Conservation (phyloP, 768 basidiomycete species). For the Dendrothele bispora region DNA sequence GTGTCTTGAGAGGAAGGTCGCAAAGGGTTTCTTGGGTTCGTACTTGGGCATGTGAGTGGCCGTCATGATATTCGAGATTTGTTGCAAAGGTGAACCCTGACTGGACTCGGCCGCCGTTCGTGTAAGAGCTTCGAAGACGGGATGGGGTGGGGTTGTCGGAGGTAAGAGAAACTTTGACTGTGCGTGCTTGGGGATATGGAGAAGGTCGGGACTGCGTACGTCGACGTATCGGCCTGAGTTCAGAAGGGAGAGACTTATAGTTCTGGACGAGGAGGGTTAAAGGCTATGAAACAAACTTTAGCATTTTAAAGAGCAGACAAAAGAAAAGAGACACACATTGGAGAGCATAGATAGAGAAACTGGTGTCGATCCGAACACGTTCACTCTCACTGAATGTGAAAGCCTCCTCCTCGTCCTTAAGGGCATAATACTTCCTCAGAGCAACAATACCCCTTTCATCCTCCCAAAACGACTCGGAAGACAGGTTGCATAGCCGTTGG, state of each 20-base stretch:
- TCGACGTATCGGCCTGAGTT: constrained; percentile 62
- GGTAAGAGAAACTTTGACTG: constrained; percentile 45
- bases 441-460: constrained; percentile 67
- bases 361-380: constrained; percentile 65
- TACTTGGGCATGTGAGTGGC: constrained; percentile 35
- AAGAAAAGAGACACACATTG: constrained; percentile 63
- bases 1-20: constrained; percentile 8
- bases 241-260: constrained; percentile 72
- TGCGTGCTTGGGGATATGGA: constrained; percentile 62
- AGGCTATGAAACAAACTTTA: constrained; percentile 44
- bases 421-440: constrained; percentile 65
- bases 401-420: constrained; percentile 69
- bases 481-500: constrained; percentile 42
- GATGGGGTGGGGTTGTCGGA: constrained; percentile 39
- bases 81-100: constrained; percentile 36
- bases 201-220: constrained; percentile 71
- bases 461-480: constrained; percentile 56
- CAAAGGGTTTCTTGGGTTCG: constrained; percentile 43
- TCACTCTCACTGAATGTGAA: constrained; percentile 67
- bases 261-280: constrained; percentile 67
- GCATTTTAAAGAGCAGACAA: constrained; percentile 9
- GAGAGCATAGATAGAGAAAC: constrained; percentile 68
- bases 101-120: constrained; percentile 14
- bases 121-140: constrained; percentile 15
- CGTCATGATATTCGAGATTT: constrained; percentile 40